phyloP scores from a whole-genome alignment of 805 yeast species.

The Hanseniaspora jakobsenii region DNA sequence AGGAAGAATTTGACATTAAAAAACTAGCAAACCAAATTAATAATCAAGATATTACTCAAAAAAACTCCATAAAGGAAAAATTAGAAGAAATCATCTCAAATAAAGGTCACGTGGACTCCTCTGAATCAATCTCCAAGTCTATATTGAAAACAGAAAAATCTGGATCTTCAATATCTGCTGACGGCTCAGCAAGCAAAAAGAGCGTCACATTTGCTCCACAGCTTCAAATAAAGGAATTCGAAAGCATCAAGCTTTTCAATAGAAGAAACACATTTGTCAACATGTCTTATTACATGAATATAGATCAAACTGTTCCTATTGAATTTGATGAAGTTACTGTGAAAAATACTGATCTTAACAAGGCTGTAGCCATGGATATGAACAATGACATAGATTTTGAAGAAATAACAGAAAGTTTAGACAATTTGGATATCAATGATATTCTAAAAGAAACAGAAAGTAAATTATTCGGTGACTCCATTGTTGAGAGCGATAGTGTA shows the following conservation, averaged over 20 bases:
- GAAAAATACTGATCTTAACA: background rate
- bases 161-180: no score
- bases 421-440: slow-evolving; percentile 1
- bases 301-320: slow-evolving; percentile 3
- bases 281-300: slow-evolving; percentile 8
- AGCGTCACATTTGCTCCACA: slow-evolving; percentile 26
- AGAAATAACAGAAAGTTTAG: slow-evolving; percentile 6
- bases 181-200: slow-evolving; percentile 23
- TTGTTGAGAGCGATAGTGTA: slow-evolving; percentile 26
- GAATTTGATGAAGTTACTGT: slow-evolving; percentile 5
- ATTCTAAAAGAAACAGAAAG: slow-evolving; percentile 14
- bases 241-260: slow-evolving; percentile 26
- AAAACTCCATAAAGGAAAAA: slow-evolving; percentile 17
- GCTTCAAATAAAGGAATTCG: slow-evolving; percentile 28
- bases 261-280: slow-evolving; percentile 24
- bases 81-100: background rate
- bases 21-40: no score
- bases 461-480: slow-evolving; percentile 26
- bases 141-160: slow-evolving; percentile 15
- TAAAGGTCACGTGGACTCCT: no score
- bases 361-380: background rate
- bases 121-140: background rate
- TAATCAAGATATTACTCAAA: no score
- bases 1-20: slow-evolving; percentile 6
- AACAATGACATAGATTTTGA: background rate